phyloP scores from a whole-genome alignment of 768 basidiomycete genomes.

The Mycena alexandri region DNA sequence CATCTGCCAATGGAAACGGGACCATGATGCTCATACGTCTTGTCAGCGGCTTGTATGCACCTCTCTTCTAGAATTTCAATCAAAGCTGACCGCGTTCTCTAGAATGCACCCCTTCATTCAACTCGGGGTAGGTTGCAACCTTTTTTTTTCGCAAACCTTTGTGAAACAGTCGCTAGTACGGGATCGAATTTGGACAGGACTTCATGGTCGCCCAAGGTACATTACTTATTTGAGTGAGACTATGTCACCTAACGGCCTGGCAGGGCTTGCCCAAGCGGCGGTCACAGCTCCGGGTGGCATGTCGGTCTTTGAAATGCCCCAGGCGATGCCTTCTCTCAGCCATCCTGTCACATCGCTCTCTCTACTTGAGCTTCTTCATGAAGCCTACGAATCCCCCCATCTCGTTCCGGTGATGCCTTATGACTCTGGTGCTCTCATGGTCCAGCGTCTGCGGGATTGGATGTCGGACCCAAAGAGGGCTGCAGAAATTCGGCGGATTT shows the following conservation, averaged over 20 bases:
- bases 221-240: neutral
- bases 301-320: neutral
- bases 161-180: neutral
- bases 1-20: constrained; percentile 11
- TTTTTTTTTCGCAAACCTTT: no score
- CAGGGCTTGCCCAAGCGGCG: constrained; percentile 21
- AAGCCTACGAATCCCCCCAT: constrained; percentile 18
- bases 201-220: constrained; percentile 30
- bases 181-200: constrained; percentile 26
- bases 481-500: constrained; percentile 16
- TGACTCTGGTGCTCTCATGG: neutral
- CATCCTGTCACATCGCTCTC: neutral
- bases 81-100: neutral
- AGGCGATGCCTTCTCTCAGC: neutral
- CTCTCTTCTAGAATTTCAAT: neutral
- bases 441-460: constrained; percentile 15
- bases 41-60: constrained; percentile 12
- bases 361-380: constrained; percentile 17
- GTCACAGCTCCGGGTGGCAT: neutral
- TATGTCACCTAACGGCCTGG: neutral
- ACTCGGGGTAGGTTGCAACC: constrained; percentile 10
- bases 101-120: constrained; percentile 29
- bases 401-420: constrained; percentile 17
- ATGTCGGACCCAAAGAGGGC: constrained; percentile 14
- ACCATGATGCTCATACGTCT: constrained; percentile 21